Evolutionary conservation across 2,329 filamentous ascomycete genomes (phyloP).

Genomic region (Aspergillus carbonarius): DNA sequence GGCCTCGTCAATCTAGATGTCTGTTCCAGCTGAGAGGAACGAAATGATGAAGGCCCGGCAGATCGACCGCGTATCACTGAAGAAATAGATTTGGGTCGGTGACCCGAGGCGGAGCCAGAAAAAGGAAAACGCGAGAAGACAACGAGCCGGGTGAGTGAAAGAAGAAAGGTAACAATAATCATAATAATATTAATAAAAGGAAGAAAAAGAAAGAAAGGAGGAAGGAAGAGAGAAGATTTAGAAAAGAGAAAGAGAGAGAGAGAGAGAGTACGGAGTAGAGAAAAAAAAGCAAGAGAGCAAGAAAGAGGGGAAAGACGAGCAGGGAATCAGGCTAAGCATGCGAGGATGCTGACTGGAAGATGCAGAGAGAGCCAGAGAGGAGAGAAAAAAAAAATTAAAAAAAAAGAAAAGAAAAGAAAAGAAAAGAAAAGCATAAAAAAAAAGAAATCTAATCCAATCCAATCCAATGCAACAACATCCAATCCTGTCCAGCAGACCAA

Average conservation of each 20-base stretch:
- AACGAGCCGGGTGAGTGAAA: not conserved
- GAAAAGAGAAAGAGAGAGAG: not conserved
- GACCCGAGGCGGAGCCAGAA: not conserved
- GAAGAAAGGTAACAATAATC: not conserved
- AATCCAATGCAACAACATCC: too few relatives aligned
- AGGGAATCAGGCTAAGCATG: not conserved
- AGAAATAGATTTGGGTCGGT: not conserved
- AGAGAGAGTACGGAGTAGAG: not conserved
- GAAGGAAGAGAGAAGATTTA: not conserved
- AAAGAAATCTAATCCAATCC: too few relatives aligned
- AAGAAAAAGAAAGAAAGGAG: not conserved
- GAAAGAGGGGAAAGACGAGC: not conserved
- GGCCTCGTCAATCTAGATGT: not conserved
- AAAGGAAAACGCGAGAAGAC: not conserved
- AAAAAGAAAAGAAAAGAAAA: too few relatives aligned
- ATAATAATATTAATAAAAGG: too few relatives aligned
- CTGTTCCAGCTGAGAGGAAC: not conserved
- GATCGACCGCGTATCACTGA: not conserved
- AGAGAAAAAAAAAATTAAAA: too few relatives aligned
- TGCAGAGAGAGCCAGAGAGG: too few relatives aligned
- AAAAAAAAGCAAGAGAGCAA: not conserved
- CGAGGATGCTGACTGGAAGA: not conserved
- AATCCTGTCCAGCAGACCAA: not conserved
- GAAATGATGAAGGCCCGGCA: not conserved
- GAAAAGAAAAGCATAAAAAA: too few relatives aligned